Evolutionary conservation across 352 stramenopile genomes (phyloP).

Genomic region (Labyrinthula sp.): DNA sequence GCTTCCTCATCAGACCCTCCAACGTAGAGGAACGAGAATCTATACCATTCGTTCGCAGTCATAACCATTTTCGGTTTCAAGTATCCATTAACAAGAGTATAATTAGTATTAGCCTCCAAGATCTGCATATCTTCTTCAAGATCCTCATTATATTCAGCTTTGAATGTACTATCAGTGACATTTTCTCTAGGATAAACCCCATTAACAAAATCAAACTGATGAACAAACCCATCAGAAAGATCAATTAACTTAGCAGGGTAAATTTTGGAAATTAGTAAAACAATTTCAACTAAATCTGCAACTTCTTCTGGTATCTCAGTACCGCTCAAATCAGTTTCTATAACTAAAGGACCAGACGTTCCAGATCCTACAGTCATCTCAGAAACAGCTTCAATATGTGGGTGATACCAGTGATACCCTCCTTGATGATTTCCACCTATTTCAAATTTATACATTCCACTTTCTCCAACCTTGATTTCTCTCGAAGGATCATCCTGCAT

Average conservation of each 20-base stretch:
- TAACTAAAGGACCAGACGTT: conserved; percentile 38
- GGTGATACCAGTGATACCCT: conserved; percentile 35
- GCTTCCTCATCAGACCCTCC: too few relatives aligned
- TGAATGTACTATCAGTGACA: background rate
- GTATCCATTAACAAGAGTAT: conserved; percentile 20
- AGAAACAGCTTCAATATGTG: conserved; percentile 36
- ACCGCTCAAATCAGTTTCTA: conserved; percentile 27
- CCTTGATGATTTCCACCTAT: conserved; percentile 31
- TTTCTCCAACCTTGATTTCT: conserved; percentile 1
- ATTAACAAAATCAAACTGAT: background rate
- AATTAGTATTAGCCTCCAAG: conserved; percentile 7
- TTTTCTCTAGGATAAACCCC: background rate
- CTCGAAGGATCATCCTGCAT: conserved; percentile 13
- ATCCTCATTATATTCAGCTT: too few relatives aligned
- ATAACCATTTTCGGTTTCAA: conserved; percentile 17
- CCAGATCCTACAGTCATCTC: conserved; percentile 48
- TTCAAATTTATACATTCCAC: conserved; percentile 26
- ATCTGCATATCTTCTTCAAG: conserved; percentile 20
- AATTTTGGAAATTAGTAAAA: too few relatives aligned
- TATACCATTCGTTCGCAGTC: conserved; percentile 11
- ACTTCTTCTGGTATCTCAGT: conserved; percentile 1
- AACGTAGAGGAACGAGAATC: conserved; percentile 9
- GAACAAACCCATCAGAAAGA: too few relatives aligned
- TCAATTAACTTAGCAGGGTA: too few relatives aligned
- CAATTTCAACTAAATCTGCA: conserved; percentile 5